phyloP scores from a whole-genome alignment of 768 basidiomycete genomes.

The Hygrocybe punicea region DNA sequence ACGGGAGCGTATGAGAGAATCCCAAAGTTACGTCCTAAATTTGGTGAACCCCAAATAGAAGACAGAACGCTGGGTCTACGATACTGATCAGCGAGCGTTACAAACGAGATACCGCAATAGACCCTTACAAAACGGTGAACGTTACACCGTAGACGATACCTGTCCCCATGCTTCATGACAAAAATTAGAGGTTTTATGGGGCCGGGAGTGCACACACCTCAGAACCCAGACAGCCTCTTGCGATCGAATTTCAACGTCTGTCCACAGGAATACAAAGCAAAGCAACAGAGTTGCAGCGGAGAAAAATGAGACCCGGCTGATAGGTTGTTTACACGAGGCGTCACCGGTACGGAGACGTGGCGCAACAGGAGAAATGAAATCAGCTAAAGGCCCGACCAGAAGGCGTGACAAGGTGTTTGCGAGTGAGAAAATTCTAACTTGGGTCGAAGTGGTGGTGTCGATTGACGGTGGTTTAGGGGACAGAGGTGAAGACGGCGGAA shows the following conservation, averaged over 20 bases:
- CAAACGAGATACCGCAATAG: neutral
- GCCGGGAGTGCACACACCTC: slow-evolving; percentile 43
- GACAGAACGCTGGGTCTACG: slow-evolving; percentile 66
- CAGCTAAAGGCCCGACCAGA: slow-evolving; percentile 64
- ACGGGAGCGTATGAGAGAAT: slow-evolving; percentile 73
- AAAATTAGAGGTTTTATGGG: neutral
- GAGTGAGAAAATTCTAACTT: slow-evolving; percentile 68
- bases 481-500: slow-evolving; percentile 37
- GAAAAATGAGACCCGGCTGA: slow-evolving; percentile 65
- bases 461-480: slow-evolving; percentile 18
- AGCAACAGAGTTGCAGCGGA: slow-evolving; percentile 48
- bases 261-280: slow-evolving; percentile 53
- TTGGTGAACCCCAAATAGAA: slow-evolving; percentile 66
- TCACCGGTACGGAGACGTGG: slow-evolving; percentile 39
- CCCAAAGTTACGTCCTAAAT: slow-evolving; percentile 75
- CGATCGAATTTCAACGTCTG: slow-evolving; percentile 44
- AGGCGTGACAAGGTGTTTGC: slow-evolving; percentile 72
- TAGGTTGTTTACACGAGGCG: slow-evolving; percentile 45
- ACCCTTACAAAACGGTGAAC: slow-evolving; percentile 67
- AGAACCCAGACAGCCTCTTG: slow-evolving; percentile 63
- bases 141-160: slow-evolving; percentile 67
- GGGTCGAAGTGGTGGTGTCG: slow-evolving; percentile 47
- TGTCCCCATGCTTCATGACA: slow-evolving; percentile 45
- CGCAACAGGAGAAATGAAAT: slow-evolving; percentile 64
- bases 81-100: slow-evolving; percentile 1